Conservation (phyloP, 495 filamentous ascomycete genomes). For the Podospora appendiculata region DNA sequence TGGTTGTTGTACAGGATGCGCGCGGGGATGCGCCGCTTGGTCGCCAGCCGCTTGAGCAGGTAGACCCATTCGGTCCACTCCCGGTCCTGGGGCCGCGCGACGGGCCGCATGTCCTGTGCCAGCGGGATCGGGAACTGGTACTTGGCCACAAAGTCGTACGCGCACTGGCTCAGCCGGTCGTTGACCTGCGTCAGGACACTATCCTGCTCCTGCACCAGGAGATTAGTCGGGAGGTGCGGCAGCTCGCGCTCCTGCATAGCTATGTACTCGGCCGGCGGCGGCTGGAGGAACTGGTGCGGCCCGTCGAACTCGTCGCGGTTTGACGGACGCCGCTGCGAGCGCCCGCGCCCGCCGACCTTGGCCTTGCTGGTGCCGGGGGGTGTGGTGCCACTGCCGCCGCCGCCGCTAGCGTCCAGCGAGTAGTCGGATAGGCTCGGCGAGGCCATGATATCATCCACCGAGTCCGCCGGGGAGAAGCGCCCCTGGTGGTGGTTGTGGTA, state of each 20-base stretch:
- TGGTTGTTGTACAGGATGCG: slow-evolving; percentile 79
- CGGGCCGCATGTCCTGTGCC: slow-evolving; percentile 69
- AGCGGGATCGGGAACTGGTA: slow-evolving; percentile 84
- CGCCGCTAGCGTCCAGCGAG: slow-evolving; percentile 28
- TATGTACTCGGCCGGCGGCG: slow-evolving; percentile 55
- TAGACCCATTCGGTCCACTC: slow-evolving; percentile 94
- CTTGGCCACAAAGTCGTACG: slow-evolving; percentile 82
- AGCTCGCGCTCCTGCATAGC: slow-evolving; percentile 71
- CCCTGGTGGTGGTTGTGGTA: slow-evolving; percentile 6
- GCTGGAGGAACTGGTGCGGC: slow-evolving; percentile 69
- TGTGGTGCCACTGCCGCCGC: slow-evolving; percentile 15
- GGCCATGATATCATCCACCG: slow-evolving; percentile 39
- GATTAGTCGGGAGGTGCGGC: slow-evolving; percentile 72
- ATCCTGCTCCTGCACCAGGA: slow-evolving; percentile 78
- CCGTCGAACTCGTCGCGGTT: slow-evolving; percentile 87
- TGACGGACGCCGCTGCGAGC: slow-evolving; percentile 63
- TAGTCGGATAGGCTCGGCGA: slow-evolving; percentile 38
- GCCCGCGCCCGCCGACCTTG: slow-evolving; percentile 38
- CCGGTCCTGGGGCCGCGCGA: slow-evolving; percentile 69
- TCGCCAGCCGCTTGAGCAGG: slow-evolving; percentile 76
- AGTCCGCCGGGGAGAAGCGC: slow-evolving; percentile 38
- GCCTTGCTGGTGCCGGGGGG: slow-evolving; percentile 33
- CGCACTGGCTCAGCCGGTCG: slow-evolving; percentile 74
- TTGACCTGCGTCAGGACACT: slow-evolving; percentile 71
- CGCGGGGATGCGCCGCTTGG: slow-evolving; percentile 76